A percentile compares a stretch with the other conserved stretches of the same genome.
phyloP scores from a whole-genome alignment of 306 rosid genomes.

The Astragalus glycyphyllos region DNA sequence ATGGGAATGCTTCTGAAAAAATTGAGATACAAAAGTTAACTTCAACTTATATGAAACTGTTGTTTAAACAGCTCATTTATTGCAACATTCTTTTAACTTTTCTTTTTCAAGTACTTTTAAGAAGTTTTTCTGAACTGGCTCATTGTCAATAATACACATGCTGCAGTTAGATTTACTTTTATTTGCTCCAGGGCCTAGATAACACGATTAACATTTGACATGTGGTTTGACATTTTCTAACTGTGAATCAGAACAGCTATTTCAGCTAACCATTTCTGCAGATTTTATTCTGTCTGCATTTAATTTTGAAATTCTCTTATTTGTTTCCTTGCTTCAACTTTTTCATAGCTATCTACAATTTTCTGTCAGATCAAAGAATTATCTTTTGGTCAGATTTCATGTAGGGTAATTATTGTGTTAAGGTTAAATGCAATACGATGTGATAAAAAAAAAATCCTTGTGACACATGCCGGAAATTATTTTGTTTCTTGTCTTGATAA shows the following conservation, averaged over 20 bases:
- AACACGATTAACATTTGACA: conserved; percentile 21
- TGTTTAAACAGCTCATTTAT: neutral
- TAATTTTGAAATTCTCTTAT: neutral
- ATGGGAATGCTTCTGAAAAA: too few relatives aligned
- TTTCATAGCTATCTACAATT: neutral
- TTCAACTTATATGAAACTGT: neutral
- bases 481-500: too few relatives aligned
- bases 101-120: too few relatives aligned
- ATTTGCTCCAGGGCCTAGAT: conserved; percentile 3
- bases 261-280: conserved; percentile 1
- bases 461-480: too few relatives aligned
- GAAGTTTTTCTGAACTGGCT: neutral
- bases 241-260: neutral
- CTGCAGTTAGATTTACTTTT: neutral
- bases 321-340: conserved; percentile 15
- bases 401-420: too few relatives aligned
- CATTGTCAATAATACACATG: neutral
- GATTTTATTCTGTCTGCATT: neutral
- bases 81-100: neutral
- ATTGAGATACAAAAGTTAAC: neutral
- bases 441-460: too few relatives aligned
- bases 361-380: too few relatives aligned
- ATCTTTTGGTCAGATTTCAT: too few relatives aligned
- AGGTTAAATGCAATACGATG: too few relatives aligned
- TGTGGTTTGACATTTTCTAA: conserved; percentile 8